phyloP scores from a whole-genome alignment of 1,139 yeast genomes.

The Magnusiomyces fungicola region DNA sequence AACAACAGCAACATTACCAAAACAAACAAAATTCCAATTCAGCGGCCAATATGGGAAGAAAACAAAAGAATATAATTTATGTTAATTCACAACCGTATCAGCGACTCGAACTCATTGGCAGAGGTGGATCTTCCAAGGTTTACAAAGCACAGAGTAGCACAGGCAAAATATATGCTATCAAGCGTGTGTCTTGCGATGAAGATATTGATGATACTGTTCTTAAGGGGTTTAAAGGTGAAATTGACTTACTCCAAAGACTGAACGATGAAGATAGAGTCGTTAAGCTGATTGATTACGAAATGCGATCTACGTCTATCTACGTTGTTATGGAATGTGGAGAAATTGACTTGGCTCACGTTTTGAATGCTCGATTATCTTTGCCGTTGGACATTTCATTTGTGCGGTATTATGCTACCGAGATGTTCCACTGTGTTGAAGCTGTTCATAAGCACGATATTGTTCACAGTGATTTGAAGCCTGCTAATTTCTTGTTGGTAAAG shows the following conservation, averaged over 20 bases:
- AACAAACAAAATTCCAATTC: conserved; percentile 11
- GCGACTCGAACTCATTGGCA: conserved; percentile 70
- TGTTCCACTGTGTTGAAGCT: conserved; percentile 75
- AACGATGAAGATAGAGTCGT: conserved; percentile 68
- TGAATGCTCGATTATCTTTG: conserved; percentile 45
- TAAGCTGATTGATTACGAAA: conserved; percentile 62
- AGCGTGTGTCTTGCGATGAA: conserved; percentile 65
- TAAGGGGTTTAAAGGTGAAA: conserved; percentile 82
- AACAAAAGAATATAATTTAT: conserved; percentile 26
- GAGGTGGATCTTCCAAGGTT: conserved; percentile 92
- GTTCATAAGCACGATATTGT: conserved; percentile 87
- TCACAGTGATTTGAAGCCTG: conserved; percentile 93
- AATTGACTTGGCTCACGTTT: conserved; percentile 76
- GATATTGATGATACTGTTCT: conserved; percentile 72
- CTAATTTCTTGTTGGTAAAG: conserved; percentile 80
- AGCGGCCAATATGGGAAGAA: conserved; percentile 7
- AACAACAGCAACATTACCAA: conserved; percentile 12
- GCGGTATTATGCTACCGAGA: conserved; percentile 70
- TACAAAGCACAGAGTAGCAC: conserved; percentile 63
- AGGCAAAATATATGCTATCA: conserved; percentile 62
- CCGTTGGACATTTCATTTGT: conserved; percentile 73
- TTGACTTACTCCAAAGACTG: conserved; percentile 59
- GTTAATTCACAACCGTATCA: conserved; percentile 64
- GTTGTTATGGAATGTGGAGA: conserved; percentile 96
- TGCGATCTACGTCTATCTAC: conserved; percentile 55